Conservation (phyloP, 139 green algal genomes). For the Chlamydomonas sp. region DNA sequence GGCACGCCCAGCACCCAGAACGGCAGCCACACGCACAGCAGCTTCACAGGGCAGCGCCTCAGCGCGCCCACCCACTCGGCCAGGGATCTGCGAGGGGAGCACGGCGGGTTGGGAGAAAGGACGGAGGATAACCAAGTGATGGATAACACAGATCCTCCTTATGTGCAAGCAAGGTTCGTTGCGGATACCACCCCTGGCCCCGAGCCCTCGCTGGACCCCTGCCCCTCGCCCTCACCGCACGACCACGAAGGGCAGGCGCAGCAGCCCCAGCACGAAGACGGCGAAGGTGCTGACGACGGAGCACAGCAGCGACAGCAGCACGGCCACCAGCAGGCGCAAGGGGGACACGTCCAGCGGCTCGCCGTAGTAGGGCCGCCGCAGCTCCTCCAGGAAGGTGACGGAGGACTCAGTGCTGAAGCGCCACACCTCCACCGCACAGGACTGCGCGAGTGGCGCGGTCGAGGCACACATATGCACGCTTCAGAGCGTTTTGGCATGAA, state of each 20-base stretch:
- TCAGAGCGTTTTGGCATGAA: too few relatives aligned
- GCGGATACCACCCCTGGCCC: too few relatives aligned
- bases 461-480: not conserved
- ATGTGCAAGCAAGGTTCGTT: too few relatives aligned
- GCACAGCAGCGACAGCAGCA: constrained; percentile 5
- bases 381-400: constrained; percentile 6
- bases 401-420: not conserved
- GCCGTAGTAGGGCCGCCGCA: constrained; percentile 22
- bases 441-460: constrained; percentile 5
- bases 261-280: not conserved
- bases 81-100: not conserved
- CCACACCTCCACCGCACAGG: constrained; percentile 22
- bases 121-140: not conserved
- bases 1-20: constrained; percentile 22
- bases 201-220: not conserved
- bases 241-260: constrained; percentile 23
- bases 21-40: constrained; percentile 36
- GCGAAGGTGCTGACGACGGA: not conserved
- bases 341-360: constrained; percentile 22
- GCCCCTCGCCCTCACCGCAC: not conserved
- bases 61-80: constrained; percentile 17
- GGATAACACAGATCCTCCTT: not conserved
- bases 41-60: not conserved
- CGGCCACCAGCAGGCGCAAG: not conserved
- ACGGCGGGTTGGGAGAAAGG: not conserved